Base-by-base conservation (phyloP, 306 rosid species). In the Ormosia semicastrata region DNA sequence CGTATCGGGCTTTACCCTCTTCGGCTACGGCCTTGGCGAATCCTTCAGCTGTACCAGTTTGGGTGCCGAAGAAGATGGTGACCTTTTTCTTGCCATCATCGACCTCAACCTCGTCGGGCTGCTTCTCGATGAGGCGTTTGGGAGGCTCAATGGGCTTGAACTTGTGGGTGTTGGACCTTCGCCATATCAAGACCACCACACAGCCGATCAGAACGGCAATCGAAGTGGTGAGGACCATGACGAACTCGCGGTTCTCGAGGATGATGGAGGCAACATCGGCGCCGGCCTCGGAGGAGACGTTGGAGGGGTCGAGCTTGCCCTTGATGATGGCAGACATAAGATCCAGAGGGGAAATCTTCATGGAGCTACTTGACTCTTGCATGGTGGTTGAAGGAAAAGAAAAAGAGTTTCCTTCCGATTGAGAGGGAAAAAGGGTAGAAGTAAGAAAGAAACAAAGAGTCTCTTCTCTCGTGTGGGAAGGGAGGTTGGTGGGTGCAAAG, bases 31-130 rank as follows among this genome's bases (percentile, higher is more conserved):
- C 99, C 97, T 92, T 96, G 4, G 99, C 93, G 68, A 96, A 96
- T 11, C 99, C 99, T 90, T 96, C 99, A 6, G 99, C 99, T 3
- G 98, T 94, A 2, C 99, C 99, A 67, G 99, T 96, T 78, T 96
- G 99, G 10, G 99, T 96, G 17, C 99, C 99, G 54, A 91, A 96
- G 90, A 96, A 94, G 89, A 96, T 74, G 17, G 95, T 90, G 67
- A 94, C 95, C 87, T 94, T 94, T 80, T 88, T 94, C 52, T 77
- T 88, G 9, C 99, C 99, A 40, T 92, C 97, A 10, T 94, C 99
- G 2, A 73, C 76, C 49, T 92, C 99, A 30, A 69, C 53, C 62
- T 66, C 53, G 57, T 92, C 96, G 0, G 84, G 81, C 29, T 59
- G 79, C 66, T 76, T 84, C 10, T 85, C 77, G 46, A 86, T 17